Conservation (phyloP, 768 basidiomycete species). For the Lactarius sanguifluus region DNA sequence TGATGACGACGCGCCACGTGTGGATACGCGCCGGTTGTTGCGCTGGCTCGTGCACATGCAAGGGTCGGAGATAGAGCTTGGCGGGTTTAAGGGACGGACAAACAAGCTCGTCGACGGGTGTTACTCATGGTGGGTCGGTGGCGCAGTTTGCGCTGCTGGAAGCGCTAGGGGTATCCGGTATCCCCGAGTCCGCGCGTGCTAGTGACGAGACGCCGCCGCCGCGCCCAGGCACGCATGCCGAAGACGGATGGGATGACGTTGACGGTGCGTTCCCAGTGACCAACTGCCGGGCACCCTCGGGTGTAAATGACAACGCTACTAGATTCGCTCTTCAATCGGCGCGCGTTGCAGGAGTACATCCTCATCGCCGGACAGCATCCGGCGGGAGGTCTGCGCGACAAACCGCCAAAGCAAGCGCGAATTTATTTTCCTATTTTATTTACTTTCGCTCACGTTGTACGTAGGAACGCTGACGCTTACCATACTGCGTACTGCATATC, state of each 20-base stretch:
- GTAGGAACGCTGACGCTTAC: constrained; percentile 86
- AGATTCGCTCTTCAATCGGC: constrained; percentile 56
- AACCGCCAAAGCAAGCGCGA: constrained; percentile 81
- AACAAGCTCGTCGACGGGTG: constrained; percentile 99
- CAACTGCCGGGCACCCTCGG: background rate
- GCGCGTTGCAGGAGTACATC: constrained; percentile 84
- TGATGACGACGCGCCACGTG: constrained; percentile 37
- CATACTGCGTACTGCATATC: constrained; percentile 93
- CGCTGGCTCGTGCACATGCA: constrained; percentile 90
- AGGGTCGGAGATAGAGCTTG: constrained; percentile 76
- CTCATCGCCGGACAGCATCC: constrained; percentile 83
- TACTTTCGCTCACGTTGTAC: constrained; percentile 7
- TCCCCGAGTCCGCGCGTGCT: constrained; percentile 32
- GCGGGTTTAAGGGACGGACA: constrained; percentile 90
- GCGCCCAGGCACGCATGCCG: constrained; percentile 28
- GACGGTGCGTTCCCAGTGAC: constrained; percentile 50
- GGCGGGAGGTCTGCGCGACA: constrained; percentile 87
- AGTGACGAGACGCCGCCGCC: constrained; percentile 45
- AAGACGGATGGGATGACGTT: constrained; percentile 65
- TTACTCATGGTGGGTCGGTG: constrained; percentile 99
- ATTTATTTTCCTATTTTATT: background rate
- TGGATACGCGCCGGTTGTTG: constrained; percentile 61
- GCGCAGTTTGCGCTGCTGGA: constrained; percentile 79
- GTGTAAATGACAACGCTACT: background rate
- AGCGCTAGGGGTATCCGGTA: constrained; percentile 44